Percentiles rank a stretch among this genome's conserved stretches.
phyloP scores from a whole-genome alignment of 345 rosid genomes.

The Salix exigua region DNA sequence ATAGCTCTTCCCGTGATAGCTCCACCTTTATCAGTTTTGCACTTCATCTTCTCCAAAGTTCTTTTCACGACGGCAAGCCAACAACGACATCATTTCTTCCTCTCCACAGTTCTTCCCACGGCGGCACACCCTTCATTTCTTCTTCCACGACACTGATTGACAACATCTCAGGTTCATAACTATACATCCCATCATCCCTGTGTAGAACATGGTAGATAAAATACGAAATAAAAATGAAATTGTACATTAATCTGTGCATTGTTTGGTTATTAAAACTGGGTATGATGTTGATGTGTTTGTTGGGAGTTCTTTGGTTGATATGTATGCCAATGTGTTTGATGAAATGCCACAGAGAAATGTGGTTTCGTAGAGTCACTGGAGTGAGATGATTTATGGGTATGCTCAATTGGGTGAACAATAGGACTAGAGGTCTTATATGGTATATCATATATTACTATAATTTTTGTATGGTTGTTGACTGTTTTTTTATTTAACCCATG shows the following conservation, averaged over 20 bases:
- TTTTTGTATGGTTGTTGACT: neutral
- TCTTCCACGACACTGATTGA: too few species aligned
- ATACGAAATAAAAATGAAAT: too few species aligned
- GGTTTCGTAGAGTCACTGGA: constrained; percentile 96
- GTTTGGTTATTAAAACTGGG: constrained; percentile 57
- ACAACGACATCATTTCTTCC: too few species aligned
- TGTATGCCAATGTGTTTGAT: constrained; percentile 74
- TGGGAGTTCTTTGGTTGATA: constrained; percentile 75
- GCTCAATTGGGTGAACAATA: constrained; percentile 54
- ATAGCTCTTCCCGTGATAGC: too few species aligned
- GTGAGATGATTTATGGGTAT: constrained; percentile 86
- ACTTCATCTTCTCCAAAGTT: too few species aligned
- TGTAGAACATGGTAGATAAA: too few species aligned
- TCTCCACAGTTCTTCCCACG: too few species aligned
- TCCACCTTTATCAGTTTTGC: too few species aligned
- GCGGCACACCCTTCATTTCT: too few species aligned
- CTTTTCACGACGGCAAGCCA: too few species aligned
- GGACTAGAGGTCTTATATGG: neutral
- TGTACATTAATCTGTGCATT: constrained; percentile 61
- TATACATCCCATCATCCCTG: too few species aligned
- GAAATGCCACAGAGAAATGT: constrained; percentile 82
- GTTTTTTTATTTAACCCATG: neutral
- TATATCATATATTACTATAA: neutral
- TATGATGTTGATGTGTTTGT: constrained; percentile 66
- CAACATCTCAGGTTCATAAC: too few species aligned